Percentiles rank a stretch among this genome's conserved stretches.
These are phyloP conservation scores for Adansonia grandidieri DNA, from an alignment of 441 rosid genomes.

Conservation along the genomic window DNA sequence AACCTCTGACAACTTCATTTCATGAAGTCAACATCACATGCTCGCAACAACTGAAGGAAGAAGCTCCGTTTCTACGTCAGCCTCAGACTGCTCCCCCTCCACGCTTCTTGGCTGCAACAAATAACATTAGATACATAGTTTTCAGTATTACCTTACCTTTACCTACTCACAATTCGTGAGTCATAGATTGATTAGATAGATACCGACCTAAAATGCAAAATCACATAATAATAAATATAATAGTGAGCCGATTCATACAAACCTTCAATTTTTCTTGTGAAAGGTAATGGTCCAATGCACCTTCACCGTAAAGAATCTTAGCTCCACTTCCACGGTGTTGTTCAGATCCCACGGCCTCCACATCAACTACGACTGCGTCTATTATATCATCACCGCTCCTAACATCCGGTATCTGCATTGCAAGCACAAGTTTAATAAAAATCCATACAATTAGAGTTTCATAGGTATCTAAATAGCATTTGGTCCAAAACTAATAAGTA, in stretches of 20 bases:
- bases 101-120: constrained; percentile 45
- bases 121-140: constrained; percentile 8
- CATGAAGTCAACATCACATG: constrained; percentile 50
- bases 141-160: background rate
- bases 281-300: constrained; percentile 70
- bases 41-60: constrained; percentile 80
- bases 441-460: background rate
- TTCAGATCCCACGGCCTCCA: constrained; percentile 67
- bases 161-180: background rate
- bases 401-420: constrained; percentile 79
- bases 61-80: constrained; percentile 67
- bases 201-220: background rate
- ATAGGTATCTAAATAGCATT: background rate
- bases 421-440: background rate
- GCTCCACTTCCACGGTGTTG: constrained; percentile 62
- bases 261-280: constrained; percentile 57
- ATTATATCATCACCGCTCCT: constrained; percentile 69
- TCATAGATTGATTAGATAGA: too few species aligned
- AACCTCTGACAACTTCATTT: constrained; percentile 5
- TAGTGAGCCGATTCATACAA: background rate
- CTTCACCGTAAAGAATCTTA: constrained; percentile 80
- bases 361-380: constrained; percentile 85
- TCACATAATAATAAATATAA: background rate
- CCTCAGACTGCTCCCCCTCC: constrained; percentile 49
- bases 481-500: background rate